phyloP scores from a whole-genome alignment of 306 rosid species.

The Vigna reflexopilosa region DNA sequence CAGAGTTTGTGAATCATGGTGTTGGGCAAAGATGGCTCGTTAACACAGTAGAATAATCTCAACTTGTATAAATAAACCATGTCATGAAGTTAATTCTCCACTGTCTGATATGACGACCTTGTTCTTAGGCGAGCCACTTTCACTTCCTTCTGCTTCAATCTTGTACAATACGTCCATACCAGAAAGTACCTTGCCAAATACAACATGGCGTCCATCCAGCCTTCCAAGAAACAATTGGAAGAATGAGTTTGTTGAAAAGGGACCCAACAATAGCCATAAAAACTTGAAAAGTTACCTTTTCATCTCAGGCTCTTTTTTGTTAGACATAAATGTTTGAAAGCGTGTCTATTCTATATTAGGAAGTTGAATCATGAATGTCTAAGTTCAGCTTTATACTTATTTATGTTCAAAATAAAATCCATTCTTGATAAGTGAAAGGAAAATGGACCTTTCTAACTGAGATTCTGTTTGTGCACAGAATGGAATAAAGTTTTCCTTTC shows the following conservation, averaged over 20 bases:
- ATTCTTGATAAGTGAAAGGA: constrained; percentile 19
- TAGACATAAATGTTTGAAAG: background rate
- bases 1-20: constrained; percentile 37
- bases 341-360: background rate
- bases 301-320: background rate
- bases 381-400: constrained; percentile 18
- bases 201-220: constrained; percentile 85
- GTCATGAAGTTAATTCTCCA: constrained; percentile 56
- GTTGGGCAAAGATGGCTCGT: constrained; percentile 17
- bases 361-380: background rate
- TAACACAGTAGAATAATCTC: constrained; percentile 15
- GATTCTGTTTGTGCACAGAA: constrained; percentile 27
- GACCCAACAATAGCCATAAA: background rate
- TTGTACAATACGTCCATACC: constrained; percentile 57
- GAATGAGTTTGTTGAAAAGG: constrained; percentile 14
- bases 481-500: constrained; percentile 29
- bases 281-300: constrained; percentile 9
- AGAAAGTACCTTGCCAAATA: constrained; percentile 57
- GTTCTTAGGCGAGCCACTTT: constrained; percentile 50
- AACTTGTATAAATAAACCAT: constrained; percentile 23
- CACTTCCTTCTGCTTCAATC: constrained; percentile 60
- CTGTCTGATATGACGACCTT: constrained; percentile 50
- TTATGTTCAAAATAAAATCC: background rate
- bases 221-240: constrained; percentile 50
- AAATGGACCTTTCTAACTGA: constrained; percentile 38